Evolutionary conservation across 2,329 filamentous ascomycete species (phyloP).

Genomic region (Paracorniculantispora psalliotae): DNA sequence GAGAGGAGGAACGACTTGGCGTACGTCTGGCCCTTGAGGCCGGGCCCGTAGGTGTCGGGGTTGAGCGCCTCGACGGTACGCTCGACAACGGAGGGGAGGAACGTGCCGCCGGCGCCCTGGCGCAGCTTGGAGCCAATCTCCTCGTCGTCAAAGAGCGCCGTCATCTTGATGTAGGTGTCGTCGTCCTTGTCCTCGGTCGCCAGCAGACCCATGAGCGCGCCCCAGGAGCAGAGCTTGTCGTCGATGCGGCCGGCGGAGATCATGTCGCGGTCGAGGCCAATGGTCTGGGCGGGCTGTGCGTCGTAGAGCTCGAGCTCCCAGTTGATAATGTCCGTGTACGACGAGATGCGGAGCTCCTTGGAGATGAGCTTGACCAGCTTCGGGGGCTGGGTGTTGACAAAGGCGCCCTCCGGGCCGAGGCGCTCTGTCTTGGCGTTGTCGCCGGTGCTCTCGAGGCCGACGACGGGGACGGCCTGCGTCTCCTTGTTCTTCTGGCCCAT

Average conservation of each 20-base stretch:
- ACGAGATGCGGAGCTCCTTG: conserved; percentile 65
- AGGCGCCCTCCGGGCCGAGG: conserved; percentile 63
- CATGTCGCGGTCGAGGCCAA: conserved; percentile 85
- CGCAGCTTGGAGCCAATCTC: conserved; percentile 89
- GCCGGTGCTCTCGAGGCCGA: conserved; percentile 76
- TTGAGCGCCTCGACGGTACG: conserved; percentile 69
- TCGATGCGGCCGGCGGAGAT: conserved; percentile 95
- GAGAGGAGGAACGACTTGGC: conserved; percentile 90
- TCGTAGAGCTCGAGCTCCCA: conserved; percentile 98
- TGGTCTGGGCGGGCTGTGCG: conserved; percentile 74
- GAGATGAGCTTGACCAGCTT: conserved; percentile 80
- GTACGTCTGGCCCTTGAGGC: conserved; percentile 73
- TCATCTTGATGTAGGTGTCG: conserved; percentile 75
- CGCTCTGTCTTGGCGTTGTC: conserved; percentile 31
- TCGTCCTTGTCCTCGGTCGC: conserved; percentile 53
- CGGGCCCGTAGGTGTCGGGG: conserved; percentile 47
- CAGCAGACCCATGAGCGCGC: conserved; percentile 78
- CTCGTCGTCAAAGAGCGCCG: conserved; percentile 94
- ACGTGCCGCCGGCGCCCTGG: conserved; percentile 86
- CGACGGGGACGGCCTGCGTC: conserved; percentile 90
- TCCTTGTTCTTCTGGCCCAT: conserved; percentile 70
- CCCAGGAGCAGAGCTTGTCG: conserved; percentile 95
- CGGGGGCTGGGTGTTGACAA: conserved; percentile 77
- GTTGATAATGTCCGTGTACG: conserved; percentile 74
- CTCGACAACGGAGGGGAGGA: conserved; percentile 75